phyloP scores from a whole-genome alignment of 768 basidiomycete species.

The Russula sp. region DNA sequence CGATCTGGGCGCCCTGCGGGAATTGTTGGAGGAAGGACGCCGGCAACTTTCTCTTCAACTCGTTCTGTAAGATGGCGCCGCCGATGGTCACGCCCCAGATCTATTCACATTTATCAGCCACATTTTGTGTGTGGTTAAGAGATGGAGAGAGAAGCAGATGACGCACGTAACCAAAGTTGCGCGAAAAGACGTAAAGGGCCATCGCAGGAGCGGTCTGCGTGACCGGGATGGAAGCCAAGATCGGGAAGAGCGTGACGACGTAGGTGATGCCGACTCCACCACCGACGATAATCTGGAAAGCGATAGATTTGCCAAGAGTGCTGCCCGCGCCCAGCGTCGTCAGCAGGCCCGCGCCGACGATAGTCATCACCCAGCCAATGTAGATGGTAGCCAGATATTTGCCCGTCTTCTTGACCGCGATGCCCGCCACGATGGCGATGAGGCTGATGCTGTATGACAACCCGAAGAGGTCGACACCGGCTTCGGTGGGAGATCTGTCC shows the following conservation, averaged over 20 bases:
- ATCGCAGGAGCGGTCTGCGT: constrained; percentile 30
- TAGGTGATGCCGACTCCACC: constrained; percentile 31
- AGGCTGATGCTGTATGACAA: constrained; percentile 35
- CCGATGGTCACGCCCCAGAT: constrained; percentile 26
- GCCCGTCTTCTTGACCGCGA: constrained; percentile 30
- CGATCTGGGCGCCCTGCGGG: constrained; percentile 24
- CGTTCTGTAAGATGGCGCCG: background rate
- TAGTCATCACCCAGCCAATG: constrained; percentile 31
- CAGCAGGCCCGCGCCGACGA: constrained; percentile 33
- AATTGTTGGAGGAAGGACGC: constrained; percentile 23
- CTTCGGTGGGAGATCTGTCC: constrained; percentile 30
- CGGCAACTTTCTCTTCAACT: constrained; percentile 19
- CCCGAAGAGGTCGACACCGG: constrained; percentile 33
- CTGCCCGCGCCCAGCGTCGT: constrained; percentile 26
- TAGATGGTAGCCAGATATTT: constrained; percentile 34
- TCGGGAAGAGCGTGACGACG: constrained; percentile 29
- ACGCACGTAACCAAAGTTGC: constrained; percentile 21
- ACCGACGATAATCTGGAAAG: constrained; percentile 24
- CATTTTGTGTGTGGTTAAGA: background rate
- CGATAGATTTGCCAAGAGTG: constrained; percentile 15
- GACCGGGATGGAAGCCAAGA: constrained; percentile 31
- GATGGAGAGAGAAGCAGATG: too few relatives aligned
- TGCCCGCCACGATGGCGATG: constrained; percentile 33
- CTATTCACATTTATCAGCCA: constrained; percentile 19
- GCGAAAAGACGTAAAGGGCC: constrained; percentile 27